Evolutionary conservation across 1,284 basidiomycete genomes (phyloP).

Genomic region (Ustilago xerochloae): DNA sequence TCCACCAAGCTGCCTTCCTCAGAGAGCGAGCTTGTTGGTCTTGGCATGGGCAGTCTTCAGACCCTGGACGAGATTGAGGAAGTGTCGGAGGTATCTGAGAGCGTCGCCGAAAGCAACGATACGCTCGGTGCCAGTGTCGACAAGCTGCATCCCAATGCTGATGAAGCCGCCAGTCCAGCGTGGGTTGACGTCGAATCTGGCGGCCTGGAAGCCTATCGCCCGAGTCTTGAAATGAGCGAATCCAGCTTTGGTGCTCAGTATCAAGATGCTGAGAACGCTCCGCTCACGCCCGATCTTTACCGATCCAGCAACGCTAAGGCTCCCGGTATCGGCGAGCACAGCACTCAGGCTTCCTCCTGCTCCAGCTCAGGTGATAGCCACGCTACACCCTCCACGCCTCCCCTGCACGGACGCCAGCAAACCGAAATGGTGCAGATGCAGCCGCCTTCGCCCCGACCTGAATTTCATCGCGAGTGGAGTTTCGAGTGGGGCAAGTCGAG

Average conservation of each 20-base stretch:
- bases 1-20: constrained; percentile 27
- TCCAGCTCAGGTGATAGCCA: constrained; percentile 50
- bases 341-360: constrained; percentile 21
- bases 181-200: constrained; percentile 45
- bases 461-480: constrained; percentile 60
- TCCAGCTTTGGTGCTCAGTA: constrained; percentile 24
- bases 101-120: constrained; percentile 30
- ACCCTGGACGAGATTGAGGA: constrained; percentile 58
- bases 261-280: constrained; percentile 40
- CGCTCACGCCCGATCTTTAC: constrained; percentile 40
- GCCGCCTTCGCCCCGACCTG: constrained; percentile 47
- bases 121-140: constrained; percentile 12
- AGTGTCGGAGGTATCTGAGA: constrained; percentile 45
- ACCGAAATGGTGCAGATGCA: not conserved
- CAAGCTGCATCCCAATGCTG: constrained; percentile 1
- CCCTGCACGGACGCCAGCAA: constrained; percentile 10
- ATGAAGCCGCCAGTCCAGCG: constrained; percentile 9
- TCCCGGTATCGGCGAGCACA: constrained; percentile 15
- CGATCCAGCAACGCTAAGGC: constrained; percentile 3
- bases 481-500: constrained; percentile 45
- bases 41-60: constrained; percentile 47
- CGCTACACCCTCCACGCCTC: constrained; percentile 35
- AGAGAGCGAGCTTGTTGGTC: constrained; percentile 31
- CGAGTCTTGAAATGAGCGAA: constrained; percentile 40
- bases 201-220: constrained; percentile 3